These are phyloP conservation scores for Dothistroma septosporum DNA, from an alignment of 2,329 filamentous ascomycete species.

Conservation along the genomic window DNA sequence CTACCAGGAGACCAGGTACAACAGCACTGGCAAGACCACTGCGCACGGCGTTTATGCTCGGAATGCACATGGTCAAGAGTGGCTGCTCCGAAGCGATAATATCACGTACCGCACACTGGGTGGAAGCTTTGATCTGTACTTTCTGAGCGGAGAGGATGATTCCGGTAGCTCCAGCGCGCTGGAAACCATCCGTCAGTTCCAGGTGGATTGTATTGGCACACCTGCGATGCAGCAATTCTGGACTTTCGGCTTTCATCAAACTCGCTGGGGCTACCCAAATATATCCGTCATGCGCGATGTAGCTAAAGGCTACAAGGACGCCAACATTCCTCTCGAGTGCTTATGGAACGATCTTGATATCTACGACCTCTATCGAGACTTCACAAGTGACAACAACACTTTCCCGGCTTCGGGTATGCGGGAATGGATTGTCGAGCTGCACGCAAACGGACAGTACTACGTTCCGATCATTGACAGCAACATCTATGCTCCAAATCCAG, in stretches of 20 bases:
- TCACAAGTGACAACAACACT: conserved; percentile 48
- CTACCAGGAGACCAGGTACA: conserved; percentile 34
- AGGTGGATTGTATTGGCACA: conserved; percentile 57
- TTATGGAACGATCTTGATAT: conserved; percentile 39
- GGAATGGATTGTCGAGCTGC: conserved; percentile 48
- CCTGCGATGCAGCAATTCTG: conserved; percentile 78
- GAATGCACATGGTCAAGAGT: conserved; percentile 34
- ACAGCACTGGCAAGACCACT: conserved; percentile 13
- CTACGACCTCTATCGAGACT: conserved; percentile 50
- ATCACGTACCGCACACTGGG: conserved; percentile 33
- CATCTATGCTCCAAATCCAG: conserved; percentile 65
- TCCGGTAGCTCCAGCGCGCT: conserved; percentile 33
- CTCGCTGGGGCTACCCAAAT: conserved; percentile 60
- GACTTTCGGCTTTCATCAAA: conserved; percentile 77
- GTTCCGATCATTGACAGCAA: conserved; percentile 55
- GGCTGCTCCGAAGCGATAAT: conserved; percentile 26
- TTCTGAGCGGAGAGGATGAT: conserved; percentile 57
- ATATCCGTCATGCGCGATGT: conserved; percentile 61
- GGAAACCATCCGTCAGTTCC: conserved; percentile 12
- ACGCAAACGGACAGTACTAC: conserved; percentile 51
- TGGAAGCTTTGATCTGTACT: conserved; percentile 64
- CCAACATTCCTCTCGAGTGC: conserved; percentile 43
- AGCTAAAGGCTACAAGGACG: conserved; percentile 48
- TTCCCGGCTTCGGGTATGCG: conserved; percentile 46
- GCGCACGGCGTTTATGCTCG: conserved; percentile 35